These are phyloP conservation scores for Curvularia sp. DNA, from an alignment of 2,329 filamentous ascomycete species.

Conservation along the genomic window DNA sequence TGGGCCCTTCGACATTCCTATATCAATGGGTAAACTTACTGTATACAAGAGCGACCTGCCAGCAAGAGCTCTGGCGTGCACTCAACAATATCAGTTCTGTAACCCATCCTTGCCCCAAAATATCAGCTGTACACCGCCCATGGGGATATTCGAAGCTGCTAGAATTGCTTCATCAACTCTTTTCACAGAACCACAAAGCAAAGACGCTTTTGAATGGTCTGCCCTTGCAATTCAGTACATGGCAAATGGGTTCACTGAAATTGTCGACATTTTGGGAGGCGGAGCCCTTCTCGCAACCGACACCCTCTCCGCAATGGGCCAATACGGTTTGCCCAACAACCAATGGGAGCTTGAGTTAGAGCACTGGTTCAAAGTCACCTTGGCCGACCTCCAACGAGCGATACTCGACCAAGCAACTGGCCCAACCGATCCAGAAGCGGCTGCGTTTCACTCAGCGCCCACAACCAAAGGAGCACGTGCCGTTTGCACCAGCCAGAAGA, in stretches of 20 bases:
- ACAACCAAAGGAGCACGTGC: slow-evolving; percentile 13
- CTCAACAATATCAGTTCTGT: slow-evolving; percentile 48
- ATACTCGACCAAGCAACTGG: slow-evolving; percentile 27
- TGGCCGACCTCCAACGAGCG: slow-evolving; percentile 41
- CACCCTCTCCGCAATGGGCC: slow-evolving; percentile 18
- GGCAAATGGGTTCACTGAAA: slow-evolving; percentile 16
- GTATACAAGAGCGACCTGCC: slow-evolving; percentile 23
- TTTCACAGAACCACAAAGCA: slow-evolving; percentile 5
- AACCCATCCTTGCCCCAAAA: slow-evolving; percentile 33
- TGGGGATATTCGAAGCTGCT: slow-evolving; percentile 19
- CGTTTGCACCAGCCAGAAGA: slow-evolving; percentile 34
- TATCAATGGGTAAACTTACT: not conserved
- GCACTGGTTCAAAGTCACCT: slow-evolving; percentile 36
- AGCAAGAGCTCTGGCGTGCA: slow-evolving; percentile 39
- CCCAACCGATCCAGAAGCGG: slow-evolving; percentile 5
- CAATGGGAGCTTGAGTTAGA: slow-evolving; percentile 50
- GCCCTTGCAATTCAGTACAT: slow-evolving; percentile 12
- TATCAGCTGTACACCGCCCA: slow-evolving; percentile 28
- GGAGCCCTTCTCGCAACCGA: slow-evolving; percentile 22
- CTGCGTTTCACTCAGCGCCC: slow-evolving; percentile 12
- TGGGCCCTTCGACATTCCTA: not conserved
- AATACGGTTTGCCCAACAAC: slow-evolving; percentile 35
- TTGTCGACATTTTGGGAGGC: not conserved
- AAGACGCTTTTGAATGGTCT: slow-evolving; percentile 10
- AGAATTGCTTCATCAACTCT: not conserved